Evolutionary conservation across 768 basidiomycete species (phyloP), one percentile per base, ranked within the genome.

Genomic region (Hericium erinaceus): DNA sequence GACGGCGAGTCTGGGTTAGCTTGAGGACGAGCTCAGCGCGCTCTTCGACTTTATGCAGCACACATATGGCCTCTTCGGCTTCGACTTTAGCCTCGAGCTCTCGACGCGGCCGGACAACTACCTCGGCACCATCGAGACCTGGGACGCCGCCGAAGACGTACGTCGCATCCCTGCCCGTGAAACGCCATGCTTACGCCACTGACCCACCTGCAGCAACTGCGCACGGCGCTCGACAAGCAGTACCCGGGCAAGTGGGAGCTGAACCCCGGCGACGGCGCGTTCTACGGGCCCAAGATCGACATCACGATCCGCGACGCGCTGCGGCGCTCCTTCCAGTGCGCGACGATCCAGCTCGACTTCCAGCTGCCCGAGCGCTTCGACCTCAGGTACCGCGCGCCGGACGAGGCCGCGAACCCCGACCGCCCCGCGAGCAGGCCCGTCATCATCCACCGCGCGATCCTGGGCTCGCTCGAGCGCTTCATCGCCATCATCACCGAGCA

Each of bases 211-310:
- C 68, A 94, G 89, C 91, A 92, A 88, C 80, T 95, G 55, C 85
- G 78, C 54, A 75, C 79, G 63, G 87, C 92, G 1, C 82, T 99
- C 54, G 90, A 98, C 39, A 86, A 85, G 65, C 80, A 83, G 57
- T 88, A 94, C 64, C 83, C 92, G 0, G 93, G 91, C 50, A 80
- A 89, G 63, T 99, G 97, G 97, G 81, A 85, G 55, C 72, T 95
- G 57, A 97, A 97, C 71, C 90, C 91, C 9, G 95, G 94, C 48
- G 97, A 99, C 66, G 97, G 97, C 52, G 97, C 97, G 10, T 99
- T 99, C 81, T 99, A 99, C 73, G 97, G 97, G 0, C 97, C 97
- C 61, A 98, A 98, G 77, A 95, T 98, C 66, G 97, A 98, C 72
- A 95, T 99, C 74, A 92, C 89, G 59, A 89, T 98, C 68, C 82